phyloP scores from a whole-genome alignment of 169 alveolate genomes.

The Cytauxzoon felis region DNA sequence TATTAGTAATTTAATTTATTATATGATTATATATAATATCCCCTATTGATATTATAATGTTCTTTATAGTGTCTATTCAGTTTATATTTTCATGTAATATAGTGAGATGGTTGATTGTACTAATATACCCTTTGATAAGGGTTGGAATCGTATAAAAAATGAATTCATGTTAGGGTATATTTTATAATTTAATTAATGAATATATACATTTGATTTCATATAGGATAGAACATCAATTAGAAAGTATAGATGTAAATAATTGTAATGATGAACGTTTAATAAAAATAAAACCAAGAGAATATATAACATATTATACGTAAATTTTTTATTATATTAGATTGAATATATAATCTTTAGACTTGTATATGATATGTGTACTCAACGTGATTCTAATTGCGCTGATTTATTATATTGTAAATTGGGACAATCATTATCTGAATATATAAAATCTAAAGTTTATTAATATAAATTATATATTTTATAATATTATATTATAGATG shows the following conservation, averaged over 20 bases:
- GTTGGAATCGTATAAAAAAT: slow-evolving; percentile 35
- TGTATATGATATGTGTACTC: slow-evolving; percentile 56
- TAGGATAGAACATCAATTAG: slow-evolving; percentile 42
- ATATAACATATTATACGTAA: slow-evolving; percentile 34
- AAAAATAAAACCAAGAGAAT: slow-evolving; percentile 26
- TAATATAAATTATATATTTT: neutral
- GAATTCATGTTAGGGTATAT: slow-evolving; percentile 40
- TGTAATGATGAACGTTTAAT: neutral
- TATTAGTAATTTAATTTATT: no score
- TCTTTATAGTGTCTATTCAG: neutral
- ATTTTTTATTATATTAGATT: neutral
- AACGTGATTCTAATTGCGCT: slow-evolving; percentile 7
- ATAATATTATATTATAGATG: neutral
- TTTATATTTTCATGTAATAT: neutral
- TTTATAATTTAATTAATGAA: no score
- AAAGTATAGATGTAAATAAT: slow-evolving; percentile 25
- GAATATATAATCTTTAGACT: slow-evolving; percentile 19
- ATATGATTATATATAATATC: no score
- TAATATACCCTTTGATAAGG: slow-evolving; percentile 33
- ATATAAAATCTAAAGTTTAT: slow-evolving; percentile 9
- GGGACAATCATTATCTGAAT: slow-evolving; percentile 12
- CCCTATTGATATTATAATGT: no score
- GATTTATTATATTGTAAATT: slow-evolving; percentile 24
- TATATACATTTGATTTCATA: no score
- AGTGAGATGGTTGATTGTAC: neutral